Percentiles rank a stretch among this genome's conserved stretches.
Evolutionary conservation across 2,329 filamentous ascomycete genomes (phyloP).

Genomic region (Orbilia oligospora): DNA sequence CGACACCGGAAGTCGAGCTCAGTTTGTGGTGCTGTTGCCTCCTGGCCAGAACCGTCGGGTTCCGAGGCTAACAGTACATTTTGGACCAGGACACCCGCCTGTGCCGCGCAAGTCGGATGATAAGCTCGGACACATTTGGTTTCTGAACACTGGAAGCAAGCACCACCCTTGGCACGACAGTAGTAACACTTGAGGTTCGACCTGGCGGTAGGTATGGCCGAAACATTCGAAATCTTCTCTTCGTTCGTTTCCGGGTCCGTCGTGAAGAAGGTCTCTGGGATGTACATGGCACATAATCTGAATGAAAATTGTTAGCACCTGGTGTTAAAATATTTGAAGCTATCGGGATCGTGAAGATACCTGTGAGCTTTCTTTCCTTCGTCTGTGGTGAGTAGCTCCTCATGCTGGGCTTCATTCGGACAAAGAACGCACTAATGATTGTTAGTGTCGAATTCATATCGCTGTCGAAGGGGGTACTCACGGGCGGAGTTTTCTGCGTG

Average conservation of each 20-base stretch:
- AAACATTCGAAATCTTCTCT: slow-evolving; percentile 83
- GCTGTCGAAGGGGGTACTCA: slow-evolving; percentile 65
- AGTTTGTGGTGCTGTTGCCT: slow-evolving; percentile 85
- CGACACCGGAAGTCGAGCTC: slow-evolving; percentile 94
- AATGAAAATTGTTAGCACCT: slow-evolving; percentile 3
- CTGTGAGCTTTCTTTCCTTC: slow-evolving; percentile 89
- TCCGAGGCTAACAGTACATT: slow-evolving; percentile 88
- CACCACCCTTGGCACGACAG: slow-evolving; percentile 88
- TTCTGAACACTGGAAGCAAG: slow-evolving; percentile 95
- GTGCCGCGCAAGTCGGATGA: slow-evolving; percentile 92
- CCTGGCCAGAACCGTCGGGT: slow-evolving; percentile 88
- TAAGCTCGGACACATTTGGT: slow-evolving; percentile 95
- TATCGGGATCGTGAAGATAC: slow-evolving; percentile 51
- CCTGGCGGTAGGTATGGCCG: slow-evolving; percentile 86
- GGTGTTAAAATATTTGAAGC: neutral
- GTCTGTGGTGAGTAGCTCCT: slow-evolving; percentile 87
- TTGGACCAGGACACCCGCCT: slow-evolving; percentile 86
- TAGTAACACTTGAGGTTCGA: slow-evolving; percentile 94
- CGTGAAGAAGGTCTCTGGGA: slow-evolving; percentile 90
- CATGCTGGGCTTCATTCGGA: slow-evolving; percentile 86
- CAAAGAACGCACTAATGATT: slow-evolving; percentile 80
- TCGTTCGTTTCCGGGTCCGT: slow-evolving; percentile 74
- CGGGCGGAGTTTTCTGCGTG: slow-evolving; percentile 69
- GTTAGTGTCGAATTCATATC: slow-evolving; percentile 2
- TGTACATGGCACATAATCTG: slow-evolving; percentile 84